These are phyloP conservation scores for Omphalea diandra DNA, from an alignment of 441 rosid species.

Conservation along the genomic window DNA sequence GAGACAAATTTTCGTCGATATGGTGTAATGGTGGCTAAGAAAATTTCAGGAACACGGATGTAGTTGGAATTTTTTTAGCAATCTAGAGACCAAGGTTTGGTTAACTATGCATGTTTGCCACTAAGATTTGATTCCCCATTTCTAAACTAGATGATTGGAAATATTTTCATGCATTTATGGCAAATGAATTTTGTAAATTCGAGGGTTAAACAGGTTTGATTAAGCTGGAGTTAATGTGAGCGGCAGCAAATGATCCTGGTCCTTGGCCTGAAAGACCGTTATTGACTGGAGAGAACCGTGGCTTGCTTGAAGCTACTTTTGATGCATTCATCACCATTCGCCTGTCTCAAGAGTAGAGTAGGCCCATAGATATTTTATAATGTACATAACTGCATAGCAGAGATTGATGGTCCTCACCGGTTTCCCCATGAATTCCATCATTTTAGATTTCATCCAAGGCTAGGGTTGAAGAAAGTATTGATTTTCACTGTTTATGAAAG, in stretches of 20 bases:
- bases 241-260: not conserved
- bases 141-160: conserved; percentile 6
- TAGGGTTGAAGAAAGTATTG: not conserved
- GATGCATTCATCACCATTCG: not conserved
- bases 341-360: not conserved
- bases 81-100: not conserved
- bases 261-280: not conserved
- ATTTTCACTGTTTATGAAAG: no score
- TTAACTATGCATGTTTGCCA: not conserved
- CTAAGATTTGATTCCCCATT: not conserved
- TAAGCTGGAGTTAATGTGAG: not conserved
- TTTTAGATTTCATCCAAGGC: not conserved
- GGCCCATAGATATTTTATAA: not conserved
- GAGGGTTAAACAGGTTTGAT: not conserved
- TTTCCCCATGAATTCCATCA: not conserved
- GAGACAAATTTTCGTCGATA: conserved; percentile 23
- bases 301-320: conserved; percentile 1
- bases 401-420: not conserved
- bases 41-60: conserved; percentile 13
- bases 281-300: not conserved
- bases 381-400: not conserved
- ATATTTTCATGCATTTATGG: not conserved
- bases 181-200: not conserved
- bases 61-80: not conserved
- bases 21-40: conserved; percentile 18